phyloP scores from a whole-genome alignment of 768 basidiomycete species.

The Paxillus rubicundulus region DNA sequence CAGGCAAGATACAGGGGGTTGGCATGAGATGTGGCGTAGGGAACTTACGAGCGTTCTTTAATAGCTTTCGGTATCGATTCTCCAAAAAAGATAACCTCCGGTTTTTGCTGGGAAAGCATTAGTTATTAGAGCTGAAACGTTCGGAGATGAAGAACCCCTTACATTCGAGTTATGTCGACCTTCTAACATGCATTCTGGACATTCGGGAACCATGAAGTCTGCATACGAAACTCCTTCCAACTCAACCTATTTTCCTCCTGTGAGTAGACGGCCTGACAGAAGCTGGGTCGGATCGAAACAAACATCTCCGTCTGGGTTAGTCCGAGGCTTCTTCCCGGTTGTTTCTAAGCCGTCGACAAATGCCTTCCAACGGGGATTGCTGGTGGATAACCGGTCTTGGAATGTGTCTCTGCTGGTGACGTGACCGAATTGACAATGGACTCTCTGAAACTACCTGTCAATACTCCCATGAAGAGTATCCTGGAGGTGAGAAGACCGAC shows the following conservation, averaged over 20 bases:
- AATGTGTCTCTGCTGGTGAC: conserved; percentile 62
- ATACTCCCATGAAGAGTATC: background rate
- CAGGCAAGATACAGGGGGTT: background rate
- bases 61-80: conserved; percentile 72
- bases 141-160: conserved; percentile 17
- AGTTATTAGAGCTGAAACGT: background rate
- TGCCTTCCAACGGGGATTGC: conserved; percentile 79
- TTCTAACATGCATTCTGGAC: conserved; percentile 61
- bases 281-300: conserved; percentile 20
- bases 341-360: conserved; percentile 63
- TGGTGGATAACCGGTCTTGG: conserved; percentile 66
- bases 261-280: background rate
- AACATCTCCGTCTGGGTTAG: conserved; percentile 94
- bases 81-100: conserved; percentile 85
- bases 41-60: conserved; percentile 68
- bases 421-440: conserved; percentile 77
- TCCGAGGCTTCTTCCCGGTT: conserved; percentile 60
- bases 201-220: conserved; percentile 78
- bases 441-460: conserved; percentile 47
- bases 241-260: conserved; percentile 56
- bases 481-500: conserved; percentile 37
- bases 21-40: background rate
- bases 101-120: conserved; percentile 57
- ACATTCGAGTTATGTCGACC: conserved; percentile 62
- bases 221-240: conserved; percentile 75